Evolutionary conservation across 345 rosid species (phyloP), one percentile per base, ranked within the genome.

Genomic region (Eucalyptus sideroxylon): DNA sequence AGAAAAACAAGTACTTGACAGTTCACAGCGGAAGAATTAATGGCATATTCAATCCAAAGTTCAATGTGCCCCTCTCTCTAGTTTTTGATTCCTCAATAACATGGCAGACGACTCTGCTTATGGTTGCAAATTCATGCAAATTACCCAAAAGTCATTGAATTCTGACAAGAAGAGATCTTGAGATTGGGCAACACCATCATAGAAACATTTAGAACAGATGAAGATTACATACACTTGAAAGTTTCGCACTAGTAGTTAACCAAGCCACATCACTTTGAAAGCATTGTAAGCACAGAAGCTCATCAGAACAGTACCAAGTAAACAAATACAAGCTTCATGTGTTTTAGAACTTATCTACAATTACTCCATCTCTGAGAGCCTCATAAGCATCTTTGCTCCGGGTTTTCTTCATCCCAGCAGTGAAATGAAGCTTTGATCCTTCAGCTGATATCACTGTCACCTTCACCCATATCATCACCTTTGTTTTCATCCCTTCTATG

Each of bases 401-500:
- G 91, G 94, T 91, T 92, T 94, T 97, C 95, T 94, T 98, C 93
- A 98, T 92, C 81, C 99, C 99, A 1, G 98, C 96, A 6, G 94
- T 93, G 90, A 98, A 95, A 89, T 97, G 94, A n/a, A 97, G 96
- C 94, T 96, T 97, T 11, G 98, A 86, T 21, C 95, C 92, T 3
- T 94, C 97, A 5, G 97, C 94, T 49, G 96, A 86, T 89, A 97
- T 92, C 8, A 13, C 47, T 5, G 94, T 94, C 86, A 98, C 98
- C 91, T 98, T 97, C 80, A 96, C 96, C 99, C 99, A 97, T 11
- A 97, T 91, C 94, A 98, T 88, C 31, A 96, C 93, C 91, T 97
- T 98, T 7, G 99, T 97, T 94, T 98, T 98, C 94, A 98, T 89
- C 86, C 99, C 99, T 89, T 96, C 99, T 62, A 98, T 92, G 60